phyloP scores from a whole-genome alignment of 83 land plant genomes.

The Diphasiastrum complanatum region DNA sequence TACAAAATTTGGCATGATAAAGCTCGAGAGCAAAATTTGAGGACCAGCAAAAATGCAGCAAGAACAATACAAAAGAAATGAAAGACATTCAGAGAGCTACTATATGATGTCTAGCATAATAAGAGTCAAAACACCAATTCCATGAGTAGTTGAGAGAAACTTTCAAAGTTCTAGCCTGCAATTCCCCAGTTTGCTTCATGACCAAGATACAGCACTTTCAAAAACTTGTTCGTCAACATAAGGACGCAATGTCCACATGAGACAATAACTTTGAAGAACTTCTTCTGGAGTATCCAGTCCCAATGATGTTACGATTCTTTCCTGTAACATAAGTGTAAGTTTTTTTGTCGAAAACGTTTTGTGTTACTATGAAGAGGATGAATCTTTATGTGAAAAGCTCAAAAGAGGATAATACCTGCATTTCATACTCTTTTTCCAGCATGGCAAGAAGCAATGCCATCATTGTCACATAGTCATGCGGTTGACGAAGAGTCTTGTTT shows the following conservation, averaged over 20 bases:
- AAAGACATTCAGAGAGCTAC: too few species aligned
- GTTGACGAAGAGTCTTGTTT: background rate
- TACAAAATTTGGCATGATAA: too few species aligned
- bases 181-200: too few species aligned
- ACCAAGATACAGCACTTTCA: conserved; percentile 20
- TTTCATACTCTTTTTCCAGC: conserved; percentile 17
- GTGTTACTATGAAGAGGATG: too few species aligned
- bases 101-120: too few species aligned
- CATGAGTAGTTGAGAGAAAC: too few species aligned
- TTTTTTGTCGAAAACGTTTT: too few species aligned
- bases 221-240: conserved; percentile 17
- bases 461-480: conserved; percentile 9
- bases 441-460: conserved; percentile 19
- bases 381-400: background rate
- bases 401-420: conserved; percentile 17
- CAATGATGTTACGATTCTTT: conserved; percentile 10
- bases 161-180: too few species aligned
- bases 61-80: too few species aligned
- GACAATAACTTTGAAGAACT: conserved; percentile 19
- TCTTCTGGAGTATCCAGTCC: conserved; percentile 16
- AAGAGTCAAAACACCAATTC: too few species aligned
- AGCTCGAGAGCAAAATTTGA: too few species aligned
- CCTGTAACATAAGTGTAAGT: conserved; percentile 2
- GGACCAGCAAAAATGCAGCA: too few species aligned
- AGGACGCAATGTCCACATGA: conserved; percentile 28